These are phyloP conservation scores for Aureobasidium sp. DNA, from an alignment of 2,329 filamentous ascomycete species.

Conservation along the genomic window DNA sequence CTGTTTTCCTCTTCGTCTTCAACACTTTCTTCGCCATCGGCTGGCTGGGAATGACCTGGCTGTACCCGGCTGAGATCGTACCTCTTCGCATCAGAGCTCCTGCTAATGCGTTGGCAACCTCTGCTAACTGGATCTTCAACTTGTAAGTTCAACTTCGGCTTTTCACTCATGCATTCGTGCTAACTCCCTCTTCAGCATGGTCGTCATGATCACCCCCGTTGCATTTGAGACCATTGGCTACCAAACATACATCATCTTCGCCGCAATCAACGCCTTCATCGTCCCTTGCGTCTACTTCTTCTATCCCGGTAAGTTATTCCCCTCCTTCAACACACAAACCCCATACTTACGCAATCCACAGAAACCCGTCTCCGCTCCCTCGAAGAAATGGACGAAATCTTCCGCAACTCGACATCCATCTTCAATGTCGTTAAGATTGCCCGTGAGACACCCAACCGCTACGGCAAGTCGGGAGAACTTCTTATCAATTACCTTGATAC, in stretches of 20 bases:
- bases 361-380: conserved; percentile 57
- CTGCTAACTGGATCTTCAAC: conserved; percentile 44
- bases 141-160: background rate
- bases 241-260: conserved; percentile 58
- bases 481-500: conserved; percentile 46
- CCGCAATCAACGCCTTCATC: conserved; percentile 50
- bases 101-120: conserved; percentile 31
- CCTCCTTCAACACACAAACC: no score
- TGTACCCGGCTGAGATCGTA: conserved; percentile 22
- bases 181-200: conserved; percentile 21
- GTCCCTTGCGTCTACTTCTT: conserved; percentile 38
- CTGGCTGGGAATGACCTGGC: conserved; percentile 45
- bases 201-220: conserved; percentile 58
- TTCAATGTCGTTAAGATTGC: conserved; percentile 46
- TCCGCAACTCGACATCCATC: conserved; percentile 47
- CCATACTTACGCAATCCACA: conserved; percentile 29
- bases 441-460: conserved; percentile 46
- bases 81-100: conserved; percentile 22
- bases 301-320: conserved; percentile 22
- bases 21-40: conserved; percentile 49
- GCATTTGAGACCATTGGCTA: conserved; percentile 51
- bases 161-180: background rate
- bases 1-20: conserved; percentile 41
- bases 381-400: conserved; percentile 61
- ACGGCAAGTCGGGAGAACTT: conserved; percentile 52